Conservation (phyloP, 805 yeast species). For the Suhomyces xylopsoci region DNA sequence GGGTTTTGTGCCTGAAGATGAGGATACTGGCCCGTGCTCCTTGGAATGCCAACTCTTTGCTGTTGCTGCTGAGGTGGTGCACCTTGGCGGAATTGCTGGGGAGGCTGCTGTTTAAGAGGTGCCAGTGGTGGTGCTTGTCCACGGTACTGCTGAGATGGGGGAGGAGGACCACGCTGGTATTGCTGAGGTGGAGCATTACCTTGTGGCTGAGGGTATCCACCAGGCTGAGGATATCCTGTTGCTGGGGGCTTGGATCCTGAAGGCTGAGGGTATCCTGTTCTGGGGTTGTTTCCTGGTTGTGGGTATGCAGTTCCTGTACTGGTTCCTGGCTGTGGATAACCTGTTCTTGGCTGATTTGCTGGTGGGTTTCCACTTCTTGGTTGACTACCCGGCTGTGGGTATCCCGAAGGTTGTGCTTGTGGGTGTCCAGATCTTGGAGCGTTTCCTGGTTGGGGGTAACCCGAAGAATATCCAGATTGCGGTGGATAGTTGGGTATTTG, state of each 20-base stretch:
- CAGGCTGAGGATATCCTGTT: background rate
- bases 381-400: background rate
- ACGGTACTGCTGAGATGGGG: conserved; percentile 9
- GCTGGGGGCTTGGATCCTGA: background rate
- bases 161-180: conserved; percentile 6
- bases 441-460: background rate
- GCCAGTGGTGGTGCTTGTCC: conserved; percentile 8
- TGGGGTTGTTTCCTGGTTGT: background rate
- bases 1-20: conserved; percentile 4
- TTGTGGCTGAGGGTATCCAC: conserved; percentile 2
- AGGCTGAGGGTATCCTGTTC: background rate
- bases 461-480: background rate
- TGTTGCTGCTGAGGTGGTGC: conserved; percentile 2
- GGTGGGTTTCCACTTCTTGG: background rate
- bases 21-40: conserved; percentile 9
- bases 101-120: conserved; percentile 6
- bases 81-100: conserved; percentile 10
- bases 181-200: conserved; percentile 5
- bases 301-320: background rate
- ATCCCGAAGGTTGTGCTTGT: background rate
- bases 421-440: background rate
- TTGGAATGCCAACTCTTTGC: conserved; percentile 4
- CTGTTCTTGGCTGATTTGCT: background rate
- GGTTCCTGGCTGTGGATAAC: background rate
- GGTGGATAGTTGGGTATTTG: background rate